Evolutionary conservation across 2,329 filamentous ascomycete species (phyloP).

Genomic region (Fusarium redolens): DNA sequence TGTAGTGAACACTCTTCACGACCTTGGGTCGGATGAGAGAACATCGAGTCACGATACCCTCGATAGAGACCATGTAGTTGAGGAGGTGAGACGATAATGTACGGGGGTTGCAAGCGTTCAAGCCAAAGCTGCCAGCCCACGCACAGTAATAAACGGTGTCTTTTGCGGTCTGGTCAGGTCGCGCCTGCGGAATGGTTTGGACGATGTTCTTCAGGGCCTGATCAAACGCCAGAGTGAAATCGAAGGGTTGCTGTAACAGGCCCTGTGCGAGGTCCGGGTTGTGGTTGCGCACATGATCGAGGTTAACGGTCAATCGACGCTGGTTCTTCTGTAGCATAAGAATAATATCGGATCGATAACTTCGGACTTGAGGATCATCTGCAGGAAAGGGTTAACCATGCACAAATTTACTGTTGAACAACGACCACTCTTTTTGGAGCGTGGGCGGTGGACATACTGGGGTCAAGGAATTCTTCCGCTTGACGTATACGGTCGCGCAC

Average conservation of each 20-base stretch:
- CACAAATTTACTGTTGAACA: not conserved
- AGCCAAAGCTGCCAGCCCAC: constrained; percentile 95
- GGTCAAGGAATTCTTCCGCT: constrained; percentile 94
- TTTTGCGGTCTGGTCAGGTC: constrained; percentile 78
- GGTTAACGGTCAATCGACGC: constrained; percentile 75
- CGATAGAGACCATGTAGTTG: constrained; percentile 96
- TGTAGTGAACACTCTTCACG: constrained; percentile 98
- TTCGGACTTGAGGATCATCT: constrained; percentile 69
- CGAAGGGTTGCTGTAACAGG: constrained; percentile 87
- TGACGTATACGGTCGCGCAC: constrained; percentile 84
- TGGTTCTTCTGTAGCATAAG: constrained; percentile 77
- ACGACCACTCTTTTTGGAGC: not conserved
- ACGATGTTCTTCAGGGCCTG: constrained; percentile 90
- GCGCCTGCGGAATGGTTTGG: constrained; percentile 79
- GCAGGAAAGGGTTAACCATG: constrained; percentile 23
- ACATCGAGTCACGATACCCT: constrained; percentile 97
- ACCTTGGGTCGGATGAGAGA: constrained; percentile 96
- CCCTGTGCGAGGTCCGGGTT: constrained; percentile 82
- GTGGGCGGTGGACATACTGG: constrained; percentile 68
- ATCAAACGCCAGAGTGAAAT: constrained; percentile 89
- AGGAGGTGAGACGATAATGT: constrained; percentile 90
- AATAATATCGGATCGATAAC: constrained; percentile 91
- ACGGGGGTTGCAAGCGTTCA: constrained; percentile 93
- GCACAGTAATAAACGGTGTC: constrained; percentile 95
- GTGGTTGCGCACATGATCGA: constrained; percentile 92